A percentile compares a stretch with the other conserved stretches of the same genome.
These are phyloP conservation scores for Solanum sejunctum DNA, from an alignment of 257 asterid genomes.

Conservation along the genomic window DNA sequence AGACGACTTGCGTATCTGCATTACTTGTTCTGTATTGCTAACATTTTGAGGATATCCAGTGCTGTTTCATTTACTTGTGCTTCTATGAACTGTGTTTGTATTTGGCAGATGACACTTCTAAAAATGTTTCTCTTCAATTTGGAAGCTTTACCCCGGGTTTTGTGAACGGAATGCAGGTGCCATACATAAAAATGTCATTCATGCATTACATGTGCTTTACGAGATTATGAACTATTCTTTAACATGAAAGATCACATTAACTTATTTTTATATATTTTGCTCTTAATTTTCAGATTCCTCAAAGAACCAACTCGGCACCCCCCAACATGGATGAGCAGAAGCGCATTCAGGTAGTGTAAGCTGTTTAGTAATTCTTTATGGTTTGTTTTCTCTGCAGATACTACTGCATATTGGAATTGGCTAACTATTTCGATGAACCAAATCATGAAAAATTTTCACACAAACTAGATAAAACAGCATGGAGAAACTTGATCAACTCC, in stretches of 20 bases:
- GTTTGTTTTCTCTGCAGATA: background rate
- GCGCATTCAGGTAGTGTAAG: background rate
- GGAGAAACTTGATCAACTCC: background rate
- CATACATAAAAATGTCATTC: background rate
- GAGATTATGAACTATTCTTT: background rate
- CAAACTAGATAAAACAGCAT: background rate
- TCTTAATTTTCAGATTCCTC: slow-evolving; percentile 1
- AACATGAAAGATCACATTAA: background rate
- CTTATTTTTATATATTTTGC: background rate
- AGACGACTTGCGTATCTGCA: background rate
- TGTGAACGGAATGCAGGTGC: slow-evolving; percentile 15
- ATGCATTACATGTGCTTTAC: background rate
- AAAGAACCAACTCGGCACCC: slow-evolving; percentile 8
- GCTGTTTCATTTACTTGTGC: background rate
- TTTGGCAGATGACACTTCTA: slow-evolving; percentile 6
- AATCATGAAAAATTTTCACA: background rate
- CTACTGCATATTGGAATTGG: background rate
- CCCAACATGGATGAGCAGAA: slow-evolving; percentile 7
- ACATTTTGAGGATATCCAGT: background rate
- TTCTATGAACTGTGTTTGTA: background rate
- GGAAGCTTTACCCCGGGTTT: slow-evolving; percentile 4
- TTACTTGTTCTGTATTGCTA: background rate
- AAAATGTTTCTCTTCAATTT: slow-evolving; percentile 9
- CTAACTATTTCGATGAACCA: background rate
- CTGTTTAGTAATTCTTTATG: background rate